Evolutionary conservation across 768 basidiomycete genomes (phyloP).

Genomic region (Pholiota microspora): DNA sequence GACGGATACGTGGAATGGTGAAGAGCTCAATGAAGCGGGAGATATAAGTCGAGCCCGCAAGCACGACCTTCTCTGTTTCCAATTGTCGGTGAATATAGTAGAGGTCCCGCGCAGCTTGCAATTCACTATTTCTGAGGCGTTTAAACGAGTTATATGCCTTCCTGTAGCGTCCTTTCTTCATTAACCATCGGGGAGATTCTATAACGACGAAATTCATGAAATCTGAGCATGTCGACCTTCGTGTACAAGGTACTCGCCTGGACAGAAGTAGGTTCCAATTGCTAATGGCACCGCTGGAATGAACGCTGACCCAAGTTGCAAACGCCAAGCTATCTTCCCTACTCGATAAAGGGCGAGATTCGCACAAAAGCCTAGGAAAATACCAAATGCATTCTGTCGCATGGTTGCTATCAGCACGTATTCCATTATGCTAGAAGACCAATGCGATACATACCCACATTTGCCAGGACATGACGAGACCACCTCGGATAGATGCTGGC

Average conservation of each 20-base stretch:
- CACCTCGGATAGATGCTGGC: slow-evolving; percentile 78
- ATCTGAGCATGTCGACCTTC: slow-evolving; percentile 23
- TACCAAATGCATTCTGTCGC: slow-evolving; percentile 72
- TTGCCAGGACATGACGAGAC: slow-evolving; percentile 88
- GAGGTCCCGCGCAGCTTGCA: slow-evolving; percentile 74
- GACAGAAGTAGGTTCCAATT: slow-evolving; percentile 46
- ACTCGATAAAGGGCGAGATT: slow-evolving; percentile 56
- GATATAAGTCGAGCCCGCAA: slow-evolving; percentile 44
- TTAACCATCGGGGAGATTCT: slow-evolving; percentile 82
- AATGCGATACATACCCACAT: slow-evolving; percentile 49
- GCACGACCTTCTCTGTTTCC: slow-evolving; percentile 56
- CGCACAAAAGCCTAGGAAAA: slow-evolving; percentile 63
- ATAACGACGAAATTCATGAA: neutral
- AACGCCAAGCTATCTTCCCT: slow-evolving; percentile 67
- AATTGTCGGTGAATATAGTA: slow-evolving; percentile 74
- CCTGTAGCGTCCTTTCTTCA: slow-evolving; percentile 67
- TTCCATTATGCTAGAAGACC: too few relatives aligned
- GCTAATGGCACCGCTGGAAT: slow-evolving; percentile 46
- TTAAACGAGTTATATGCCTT: slow-evolving; percentile 61
- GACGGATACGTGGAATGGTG: slow-evolving; percentile 59
- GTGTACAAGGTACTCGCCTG: slow-evolving; percentile 29
- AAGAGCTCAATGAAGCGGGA: slow-evolving; percentile 61
- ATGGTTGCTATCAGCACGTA: too few relatives aligned
- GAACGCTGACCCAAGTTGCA: slow-evolving; percentile 74
- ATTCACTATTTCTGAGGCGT: slow-evolving; percentile 58